Base-by-base conservation (phyloP, 352 stramenopile genomes). In the Globisporangium acanthophoron region DNA sequence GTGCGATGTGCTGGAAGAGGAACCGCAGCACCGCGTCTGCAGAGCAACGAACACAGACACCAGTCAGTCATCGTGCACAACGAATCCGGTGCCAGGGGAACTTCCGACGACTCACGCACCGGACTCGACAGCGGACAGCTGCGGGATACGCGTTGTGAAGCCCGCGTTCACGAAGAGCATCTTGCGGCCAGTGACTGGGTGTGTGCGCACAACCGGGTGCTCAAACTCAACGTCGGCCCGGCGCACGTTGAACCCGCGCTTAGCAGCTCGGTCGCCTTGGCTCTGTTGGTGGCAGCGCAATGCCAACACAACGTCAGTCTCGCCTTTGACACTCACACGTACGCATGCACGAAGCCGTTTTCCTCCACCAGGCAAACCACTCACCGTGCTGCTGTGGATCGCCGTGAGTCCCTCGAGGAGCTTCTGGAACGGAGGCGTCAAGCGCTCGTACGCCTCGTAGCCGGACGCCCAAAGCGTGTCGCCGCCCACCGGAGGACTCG, bases 361-460 rank as follows among this genome's bases (percentile, higher is more conserved):
- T n/a, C n/a, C n/a, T n/a, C n/a, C n/a, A n/a, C n/a, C n/a, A n/a
- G n/a, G n/a, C n/a, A n/a, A 9, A 3, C 7, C 16, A 2, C 40
- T 1, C 9, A 57, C 59, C 53, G 74, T 74, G 63, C 68, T 72
- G 58, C 68, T 80, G 61, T 81, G 73, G 45, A 79, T 71, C 16
- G 73, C 73, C 3, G 65, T 76, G 16, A 81, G 54, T 0, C 65
- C 61, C 20, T 78, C 68, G 3, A 81, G 52, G 40, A 78, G 69
- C 45, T 65, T 67, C 53, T 78, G 61, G 39, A 81, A 70, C 21
- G 56, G 54, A 13, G 67, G 64, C 18, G 70, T 71, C 4, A 81
- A 57, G 37, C 66, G 70, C 9, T 81, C 67, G 61, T 79, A 81
- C 3, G 73, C 73, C 29, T 81, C 71, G 62, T 76, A 76, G 5